Percentiles rank a stretch among this genome's conserved stretches.
Evolutionary conservation across 1,139 yeast species (phyloP).

Genomic region (Geotrichum cucujoidarum): DNA sequence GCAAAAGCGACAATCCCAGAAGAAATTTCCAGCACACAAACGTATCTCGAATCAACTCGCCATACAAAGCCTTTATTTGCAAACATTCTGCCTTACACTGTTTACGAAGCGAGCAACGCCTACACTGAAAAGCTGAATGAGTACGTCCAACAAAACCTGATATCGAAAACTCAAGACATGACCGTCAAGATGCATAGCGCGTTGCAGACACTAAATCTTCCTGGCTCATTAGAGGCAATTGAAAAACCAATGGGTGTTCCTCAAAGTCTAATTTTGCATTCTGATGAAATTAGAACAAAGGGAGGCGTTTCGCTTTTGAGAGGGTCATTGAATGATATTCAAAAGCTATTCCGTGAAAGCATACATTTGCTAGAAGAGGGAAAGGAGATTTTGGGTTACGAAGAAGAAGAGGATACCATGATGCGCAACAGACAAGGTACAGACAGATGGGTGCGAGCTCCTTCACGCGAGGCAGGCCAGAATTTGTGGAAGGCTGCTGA

Average conservation of each 20-base stretch:
- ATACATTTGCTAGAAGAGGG: constrained; percentile 44
- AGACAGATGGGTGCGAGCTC: constrained; percentile 42
- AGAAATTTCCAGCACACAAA: constrained; percentile 29
- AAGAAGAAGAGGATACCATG: constrained; percentile 52
- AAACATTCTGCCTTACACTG: constrained; percentile 58
- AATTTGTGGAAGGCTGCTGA: constrained; percentile 41
- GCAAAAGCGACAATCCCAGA: constrained; percentile 48
- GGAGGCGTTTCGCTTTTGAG: constrained; percentile 52
- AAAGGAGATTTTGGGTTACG: constrained; percentile 46
- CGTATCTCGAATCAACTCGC: constrained; percentile 23
- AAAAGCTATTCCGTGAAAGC: constrained; percentile 42
- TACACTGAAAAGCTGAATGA: constrained; percentile 61
- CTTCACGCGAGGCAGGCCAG: constrained; percentile 27
- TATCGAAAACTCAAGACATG: constrained; percentile 49
- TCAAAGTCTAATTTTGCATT: constrained; percentile 49
- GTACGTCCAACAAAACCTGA: constrained; percentile 49
- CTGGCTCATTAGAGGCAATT: constrained; percentile 60
- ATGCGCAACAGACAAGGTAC: constrained; percentile 48
- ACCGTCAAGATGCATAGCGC: constrained; percentile 44
- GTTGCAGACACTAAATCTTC: constrained; percentile 39
- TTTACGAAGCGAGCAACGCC: constrained; percentile 64
- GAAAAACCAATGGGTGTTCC: constrained; percentile 65
- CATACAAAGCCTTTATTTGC: constrained; percentile 41
- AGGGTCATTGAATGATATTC: constrained; percentile 45
- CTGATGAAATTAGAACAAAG: constrained; percentile 48